phyloP scores from a whole-genome alignment of 2,329 filamentous ascomycete genomes.

The Cladophialophora bantiana region DNA sequence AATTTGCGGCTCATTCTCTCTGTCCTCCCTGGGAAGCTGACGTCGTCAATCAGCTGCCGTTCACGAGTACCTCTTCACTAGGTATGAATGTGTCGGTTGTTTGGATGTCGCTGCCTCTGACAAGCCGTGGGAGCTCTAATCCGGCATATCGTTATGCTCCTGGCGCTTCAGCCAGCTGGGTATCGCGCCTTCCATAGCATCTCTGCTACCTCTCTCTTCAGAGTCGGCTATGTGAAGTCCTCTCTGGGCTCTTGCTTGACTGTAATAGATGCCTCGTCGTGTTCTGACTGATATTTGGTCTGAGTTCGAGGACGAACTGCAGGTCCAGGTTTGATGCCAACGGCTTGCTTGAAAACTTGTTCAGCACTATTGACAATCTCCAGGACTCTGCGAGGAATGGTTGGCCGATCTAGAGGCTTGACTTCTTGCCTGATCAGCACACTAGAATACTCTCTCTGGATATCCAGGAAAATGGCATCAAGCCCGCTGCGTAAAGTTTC shows the following conservation, averaged over 20 bases:
- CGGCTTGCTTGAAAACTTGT: constrained; percentile 9
- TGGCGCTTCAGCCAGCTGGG: neutral
- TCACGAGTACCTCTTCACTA: neutral
- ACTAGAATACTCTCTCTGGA: constrained; percentile 7
- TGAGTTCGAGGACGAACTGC: neutral
- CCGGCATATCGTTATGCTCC: neutral
- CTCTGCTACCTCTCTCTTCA: neutral
- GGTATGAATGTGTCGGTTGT: neutral
- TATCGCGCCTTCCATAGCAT: neutral
- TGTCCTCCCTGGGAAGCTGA: neutral
- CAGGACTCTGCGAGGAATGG: neutral
- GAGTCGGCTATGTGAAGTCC: neutral
- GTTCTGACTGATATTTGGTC: neutral
- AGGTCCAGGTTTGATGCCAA: neutral
- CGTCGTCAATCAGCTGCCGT: neutral
- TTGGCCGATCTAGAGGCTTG: neutral
- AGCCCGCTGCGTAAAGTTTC: neutral
- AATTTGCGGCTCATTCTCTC: neutral
- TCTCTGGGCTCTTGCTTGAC: neutral
- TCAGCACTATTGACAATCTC: constrained; percentile 12
- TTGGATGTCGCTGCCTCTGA: neutral
- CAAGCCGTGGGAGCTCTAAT: neutral
- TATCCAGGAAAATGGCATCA: neutral
- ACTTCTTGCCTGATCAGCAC: constrained; percentile 1
- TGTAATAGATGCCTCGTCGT: neutral